Evolutionary conservation across 768 basidiomycete species (phyloP), one percentile per base, ranked within the genome.

Genomic region (Pilatotrama ljubarskyi): DNA sequence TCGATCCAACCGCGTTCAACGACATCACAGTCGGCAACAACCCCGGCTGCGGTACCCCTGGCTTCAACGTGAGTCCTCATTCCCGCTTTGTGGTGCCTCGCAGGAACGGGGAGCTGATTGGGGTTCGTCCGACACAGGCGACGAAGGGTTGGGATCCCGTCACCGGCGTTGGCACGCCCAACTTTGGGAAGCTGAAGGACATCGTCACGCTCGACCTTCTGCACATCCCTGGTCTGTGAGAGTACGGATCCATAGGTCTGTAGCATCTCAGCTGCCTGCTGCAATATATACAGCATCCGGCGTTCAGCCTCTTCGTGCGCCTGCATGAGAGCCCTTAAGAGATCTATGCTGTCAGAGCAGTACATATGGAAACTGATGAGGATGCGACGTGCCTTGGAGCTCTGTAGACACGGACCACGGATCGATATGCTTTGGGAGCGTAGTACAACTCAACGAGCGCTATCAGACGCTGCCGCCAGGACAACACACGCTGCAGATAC

Each of bases 21-120:
- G 76, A 77, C 53, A 72, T 77, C 47, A 76, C 71, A 1, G 54
- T 48, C 17, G 75, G 74, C n/a, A 73, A 68, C 52, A 73, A 73
- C 59, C 74, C 75, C 0, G 76, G 76, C 6, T 76, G 76, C 58
- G 75, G 76, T 18, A 76, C 76, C 3, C 62, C 58, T 1, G 75
- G 75, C 5, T 77, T 76, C 66, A 71, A 69, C 29, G 68, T 70
- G 47, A 58, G 68, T 64, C 47, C 18, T 58, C 29, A 10, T 20
- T 50, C 17, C 37, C n/a, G 1, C 24, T n/a, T n/a, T n/a, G n/a
- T n/a, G n/a, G n/a, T 9, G 8, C 14, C 18, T 40, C 15, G 22
- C 36, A 11, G 61, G 40, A 22, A 61, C 61, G 46, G 62, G 22
- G n/a, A 22, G 32, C 22, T 66, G 63, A 42, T 57, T 14, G 15